Evolutionary conservation across 768 basidiomycete species (phyloP).

Genomic region (Mycena filopes): DNA sequence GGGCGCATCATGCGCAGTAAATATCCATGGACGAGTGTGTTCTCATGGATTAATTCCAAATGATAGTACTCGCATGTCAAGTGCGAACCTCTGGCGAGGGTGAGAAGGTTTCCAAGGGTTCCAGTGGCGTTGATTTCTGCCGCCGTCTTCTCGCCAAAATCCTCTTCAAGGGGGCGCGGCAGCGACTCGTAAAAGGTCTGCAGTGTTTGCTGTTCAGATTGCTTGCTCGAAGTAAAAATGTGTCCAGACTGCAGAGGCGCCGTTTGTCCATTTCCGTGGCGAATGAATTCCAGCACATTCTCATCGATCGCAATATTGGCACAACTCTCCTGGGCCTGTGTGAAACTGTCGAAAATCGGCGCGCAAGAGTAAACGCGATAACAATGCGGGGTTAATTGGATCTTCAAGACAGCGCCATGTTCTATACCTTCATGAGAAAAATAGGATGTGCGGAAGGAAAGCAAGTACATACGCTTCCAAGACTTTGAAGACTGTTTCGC

Average conservation of each 20-base stretch:
- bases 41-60: constrained; percentile 36
- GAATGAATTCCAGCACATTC: constrained; percentile 69
- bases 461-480: constrained; percentile 50
- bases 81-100: constrained; percentile 62
- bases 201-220: constrained; percentile 38
- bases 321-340: constrained; percentile 62
- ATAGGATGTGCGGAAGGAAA: background rate
- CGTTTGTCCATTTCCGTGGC: constrained; percentile 62
- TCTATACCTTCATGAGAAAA: constrained; percentile 40
- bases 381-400: constrained; percentile 62
- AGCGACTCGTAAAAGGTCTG: constrained; percentile 73
- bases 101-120: constrained; percentile 63
- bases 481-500: constrained; percentile 41
- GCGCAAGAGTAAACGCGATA: constrained; percentile 63
- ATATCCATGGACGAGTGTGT: constrained; percentile 56
- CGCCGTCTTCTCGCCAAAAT: constrained; percentile 56
- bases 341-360: constrained; percentile 50
- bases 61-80: constrained; percentile 47
- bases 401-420: constrained; percentile 66
- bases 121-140: constrained; percentile 64
- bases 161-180: constrained; percentile 71
- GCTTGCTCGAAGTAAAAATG: background rate
- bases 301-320: constrained; percentile 63
- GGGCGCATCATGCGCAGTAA: constrained; percentile 68
- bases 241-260: constrained; percentile 9